Evolutionary conservation across 2,329 filamentous ascomycete genomes (phyloP).

Genomic region (Tolypocladium nubicola): DNA sequence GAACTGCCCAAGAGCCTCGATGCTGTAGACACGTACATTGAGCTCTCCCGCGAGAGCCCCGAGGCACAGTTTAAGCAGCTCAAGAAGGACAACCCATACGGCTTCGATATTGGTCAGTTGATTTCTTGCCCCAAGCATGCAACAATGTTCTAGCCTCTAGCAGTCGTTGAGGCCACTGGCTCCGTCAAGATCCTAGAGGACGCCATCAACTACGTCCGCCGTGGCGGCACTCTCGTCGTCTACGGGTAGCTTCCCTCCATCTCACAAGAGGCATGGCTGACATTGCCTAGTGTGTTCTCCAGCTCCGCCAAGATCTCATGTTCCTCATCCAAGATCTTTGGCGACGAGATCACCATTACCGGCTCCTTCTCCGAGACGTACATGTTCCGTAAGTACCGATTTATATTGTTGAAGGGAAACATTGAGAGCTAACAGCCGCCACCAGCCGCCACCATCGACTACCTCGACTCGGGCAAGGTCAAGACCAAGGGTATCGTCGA

Average conservation of each 20-base stretch:
- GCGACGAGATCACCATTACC: slow-evolving; percentile 59
- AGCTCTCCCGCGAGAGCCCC: slow-evolving; percentile 43
- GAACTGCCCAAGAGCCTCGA: slow-evolving; percentile 50
- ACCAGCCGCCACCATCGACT: slow-evolving; percentile 33
- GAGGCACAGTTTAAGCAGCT: slow-evolving; percentile 50
- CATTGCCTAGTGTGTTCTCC: slow-evolving; percentile 44
- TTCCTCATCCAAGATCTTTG: slow-evolving; percentile 62
- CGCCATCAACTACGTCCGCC: slow-evolving; percentile 59
- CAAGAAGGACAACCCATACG: slow-evolving; percentile 55
- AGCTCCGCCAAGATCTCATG: slow-evolving; percentile 52
- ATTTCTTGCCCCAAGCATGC: neutral
- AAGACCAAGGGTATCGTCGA: slow-evolving; percentile 60
- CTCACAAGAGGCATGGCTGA: slow-evolving; percentile 1
- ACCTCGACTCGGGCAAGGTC: slow-evolving; percentile 49
- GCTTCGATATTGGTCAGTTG: slow-evolving; percentile 53
- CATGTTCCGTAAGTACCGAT: slow-evolving; percentile 46
- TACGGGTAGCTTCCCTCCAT: slow-evolving; percentile 33
- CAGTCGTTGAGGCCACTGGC: slow-evolving; percentile 58
- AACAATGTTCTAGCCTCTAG: slow-evolving; percentile 5
- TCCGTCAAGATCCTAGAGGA: slow-evolving; percentile 59
- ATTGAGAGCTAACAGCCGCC: neutral
- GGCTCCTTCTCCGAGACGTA: slow-evolving; percentile 65
- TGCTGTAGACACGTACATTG: slow-evolving; percentile 42
- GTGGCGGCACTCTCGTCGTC: slow-evolving; percentile 61
- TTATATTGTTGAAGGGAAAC: neutral